Percentiles rank a stretch among this genome's conserved stretches.
These are phyloP conservation scores for Neoarthrinium moseri DNA, from an alignment of 2,329 filamentous ascomycete species.

Conservation along the genomic window DNA sequence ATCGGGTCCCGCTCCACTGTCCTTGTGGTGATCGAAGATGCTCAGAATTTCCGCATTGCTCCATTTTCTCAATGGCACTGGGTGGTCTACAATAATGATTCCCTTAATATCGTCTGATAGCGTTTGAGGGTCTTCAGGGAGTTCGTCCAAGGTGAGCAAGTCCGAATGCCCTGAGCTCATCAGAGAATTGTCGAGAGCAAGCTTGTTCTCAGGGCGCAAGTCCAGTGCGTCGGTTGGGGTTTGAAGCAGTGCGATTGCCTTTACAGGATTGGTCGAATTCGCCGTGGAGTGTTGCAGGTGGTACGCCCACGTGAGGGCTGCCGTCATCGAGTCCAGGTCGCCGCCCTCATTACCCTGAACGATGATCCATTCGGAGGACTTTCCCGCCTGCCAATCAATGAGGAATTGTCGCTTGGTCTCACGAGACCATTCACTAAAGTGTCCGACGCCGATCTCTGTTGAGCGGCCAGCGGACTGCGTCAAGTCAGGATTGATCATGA, in stretches of 20 bases:
- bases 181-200: constrained; percentile 40
- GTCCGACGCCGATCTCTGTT: constrained; percentile 36
- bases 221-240: constrained; percentile 43
- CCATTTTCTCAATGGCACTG: constrained; percentile 41
- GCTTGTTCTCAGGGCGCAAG: constrained; percentile 44
- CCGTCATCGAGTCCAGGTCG: constrained; percentile 41
- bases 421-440: constrained; percentile 48
- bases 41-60: constrained; percentile 37
- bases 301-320: constrained; percentile 45
- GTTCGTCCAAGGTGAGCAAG: constrained; percentile 43
- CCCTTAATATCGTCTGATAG: constrained; percentile 38
- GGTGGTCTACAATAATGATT: constrained; percentile 45
- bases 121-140: constrained; percentile 44
- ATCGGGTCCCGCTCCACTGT: constrained; percentile 36
- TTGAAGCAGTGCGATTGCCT: constrained; percentile 44
- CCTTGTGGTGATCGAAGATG: constrained; percentile 46
- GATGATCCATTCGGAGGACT: constrained; percentile 40
- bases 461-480: constrained; percentile 1
- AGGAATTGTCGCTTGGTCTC: constrained; percentile 43
- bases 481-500: constrained; percentile 6
- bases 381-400: constrained; percentile 43
- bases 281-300: constrained; percentile 41
- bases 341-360: constrained; percentile 46
- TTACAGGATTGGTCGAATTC: constrained; percentile 39
- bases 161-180: constrained; percentile 46